phyloP scores from a whole-genome alignment of 441 rosid genomes.

The Melastoma candidum region DNA sequence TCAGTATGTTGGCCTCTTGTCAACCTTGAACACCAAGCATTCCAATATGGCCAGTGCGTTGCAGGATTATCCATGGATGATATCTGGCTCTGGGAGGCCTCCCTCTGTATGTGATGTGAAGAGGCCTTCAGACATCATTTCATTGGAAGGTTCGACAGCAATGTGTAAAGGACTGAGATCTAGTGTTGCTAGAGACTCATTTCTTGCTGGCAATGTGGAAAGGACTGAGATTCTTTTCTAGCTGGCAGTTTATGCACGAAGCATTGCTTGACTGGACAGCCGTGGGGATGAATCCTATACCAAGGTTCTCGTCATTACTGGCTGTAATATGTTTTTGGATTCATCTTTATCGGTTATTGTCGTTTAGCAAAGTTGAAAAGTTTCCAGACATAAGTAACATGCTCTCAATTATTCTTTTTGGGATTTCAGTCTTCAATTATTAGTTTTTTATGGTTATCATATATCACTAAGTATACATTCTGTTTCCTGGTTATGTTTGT shows the following conservation, averaged over 20 bases:
- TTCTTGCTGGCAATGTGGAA: slow-evolving; percentile 39
- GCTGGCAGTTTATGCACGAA: slow-evolving; percentile 74
- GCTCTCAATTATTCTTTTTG: too few relatives aligned
- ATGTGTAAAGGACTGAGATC: slow-evolving; percentile 74
- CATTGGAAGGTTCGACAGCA: slow-evolving; percentile 74
- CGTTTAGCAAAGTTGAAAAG: too few relatives aligned
- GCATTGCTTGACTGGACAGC: slow-evolving; percentile 87
- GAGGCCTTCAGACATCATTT: slow-evolving; percentile 45
- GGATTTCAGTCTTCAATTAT: too few relatives aligned
- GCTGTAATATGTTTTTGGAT: background rate
- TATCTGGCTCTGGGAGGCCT: slow-evolving; percentile 85
- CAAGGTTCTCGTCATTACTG: slow-evolving; percentile 38
- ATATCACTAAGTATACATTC: too few relatives aligned
- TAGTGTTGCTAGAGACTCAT: slow-evolving; percentile 64
- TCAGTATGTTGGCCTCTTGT: slow-evolving; percentile 53
- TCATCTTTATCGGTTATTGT: too few relatives aligned
- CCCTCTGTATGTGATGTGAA: slow-evolving; percentile 64
- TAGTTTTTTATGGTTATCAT: too few relatives aligned
- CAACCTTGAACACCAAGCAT: slow-evolving; percentile 54
- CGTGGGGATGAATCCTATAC: slow-evolving; percentile 68
- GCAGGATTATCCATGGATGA: slow-evolving; percentile 87
- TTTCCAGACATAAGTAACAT: too few relatives aligned
- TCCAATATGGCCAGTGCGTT: slow-evolving; percentile 55
- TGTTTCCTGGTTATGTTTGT: too few relatives aligned
- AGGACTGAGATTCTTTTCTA: slow-evolving; percentile 44